A percentile compares a stretch with the other conserved stretches of the same genome.
Conservation (phyloP, 176 grass and related monocot genomes). For the Echinochloa phyllopogon region DNA sequence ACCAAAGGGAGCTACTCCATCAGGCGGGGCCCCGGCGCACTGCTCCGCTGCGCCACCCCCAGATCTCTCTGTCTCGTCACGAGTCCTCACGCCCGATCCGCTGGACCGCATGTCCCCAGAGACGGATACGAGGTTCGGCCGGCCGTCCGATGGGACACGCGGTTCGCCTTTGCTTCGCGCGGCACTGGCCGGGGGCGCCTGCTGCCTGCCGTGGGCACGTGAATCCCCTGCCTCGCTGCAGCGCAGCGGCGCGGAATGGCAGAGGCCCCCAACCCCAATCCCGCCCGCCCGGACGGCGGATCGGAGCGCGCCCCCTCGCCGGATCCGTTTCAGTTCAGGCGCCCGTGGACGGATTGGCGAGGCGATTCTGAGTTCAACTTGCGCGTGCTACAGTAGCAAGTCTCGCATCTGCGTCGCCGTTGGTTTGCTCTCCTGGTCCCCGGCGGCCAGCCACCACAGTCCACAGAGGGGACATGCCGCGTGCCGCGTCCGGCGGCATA, state of each 20-base stretch:
- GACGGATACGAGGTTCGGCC: slow-evolving; percentile 12
- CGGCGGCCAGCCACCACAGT: no score
- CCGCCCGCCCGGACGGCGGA: background rate
- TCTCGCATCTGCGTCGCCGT: no score
- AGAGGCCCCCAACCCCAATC: background rate
- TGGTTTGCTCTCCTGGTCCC: no score
- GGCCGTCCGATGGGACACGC: slow-evolving; percentile 9
- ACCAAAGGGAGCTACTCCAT: background rate
- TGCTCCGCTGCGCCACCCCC: background rate
- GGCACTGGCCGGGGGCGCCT: background rate
- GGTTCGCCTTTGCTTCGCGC: background rate
- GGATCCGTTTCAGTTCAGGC: no score
- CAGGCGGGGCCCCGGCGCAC: background rate
- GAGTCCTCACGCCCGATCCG: background rate
- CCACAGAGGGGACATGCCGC: no score
- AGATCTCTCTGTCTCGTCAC: background rate
- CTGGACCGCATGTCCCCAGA: background rate
- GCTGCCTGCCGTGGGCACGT: slow-evolving; percentile 12
- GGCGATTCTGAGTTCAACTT: no score
- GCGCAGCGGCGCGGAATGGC: background rate
- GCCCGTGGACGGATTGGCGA: no score
- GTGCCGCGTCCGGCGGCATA: no score
- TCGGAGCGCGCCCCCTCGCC: background rate
- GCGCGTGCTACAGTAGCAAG: no score
- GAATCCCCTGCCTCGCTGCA: background rate